Percentiles rank a stretch among this genome's conserved stretches.
Evolutionary conservation across 495 filamentous ascomycete genomes (phyloP).

Genomic region (Geoglossum glabrum): DNA sequence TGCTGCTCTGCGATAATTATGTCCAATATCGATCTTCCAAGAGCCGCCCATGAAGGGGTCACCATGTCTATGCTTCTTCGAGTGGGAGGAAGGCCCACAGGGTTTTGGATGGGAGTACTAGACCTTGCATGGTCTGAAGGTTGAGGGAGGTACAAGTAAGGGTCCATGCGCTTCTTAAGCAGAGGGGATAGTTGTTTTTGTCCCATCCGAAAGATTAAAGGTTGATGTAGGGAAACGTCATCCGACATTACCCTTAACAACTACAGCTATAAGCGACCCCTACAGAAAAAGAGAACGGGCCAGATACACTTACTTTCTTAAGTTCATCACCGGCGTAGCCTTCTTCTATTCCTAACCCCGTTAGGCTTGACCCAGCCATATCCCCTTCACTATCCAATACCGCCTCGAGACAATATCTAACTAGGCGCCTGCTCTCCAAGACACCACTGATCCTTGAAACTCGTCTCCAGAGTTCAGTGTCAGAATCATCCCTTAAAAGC

Average conservation of each 20-base stretch:
- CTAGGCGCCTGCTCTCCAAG: constrained; percentile 54
- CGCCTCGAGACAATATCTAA: constrained; percentile 76
- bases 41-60: constrained; percentile 27
- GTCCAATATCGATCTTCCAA: constrained; percentile 36
- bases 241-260: constrained; percentile 52
- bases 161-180: constrained; percentile 49
- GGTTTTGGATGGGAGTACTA: neutral
- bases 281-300: neutral
- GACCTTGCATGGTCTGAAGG: neutral
- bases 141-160: constrained; percentile 51
- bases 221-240: constrained; percentile 43
- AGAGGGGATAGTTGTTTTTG: constrained; percentile 41
- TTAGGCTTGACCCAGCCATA: constrained; percentile 43
- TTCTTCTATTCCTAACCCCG: constrained; percentile 68
- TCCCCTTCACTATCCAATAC: constrained; percentile 64
- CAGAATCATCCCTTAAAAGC: constrained; percentile 74
- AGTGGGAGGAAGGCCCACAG: neutral
- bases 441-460: constrained; percentile 58
- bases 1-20: constrained; percentile 26
- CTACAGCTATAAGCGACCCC: neutral
- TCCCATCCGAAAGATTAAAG: constrained; percentile 38
- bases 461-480: constrained; percentile 84
- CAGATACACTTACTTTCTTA: constrained; percentile 19
- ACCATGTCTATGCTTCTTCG: neutral
- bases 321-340: constrained; percentile 65